Percentiles rank a stretch among this genome's conserved stretches.
These are phyloP conservation scores for Exophiala mesophila DNA, from an alignment of 2,329 filamentous ascomycete genomes.

Conservation along the genomic window DNA sequence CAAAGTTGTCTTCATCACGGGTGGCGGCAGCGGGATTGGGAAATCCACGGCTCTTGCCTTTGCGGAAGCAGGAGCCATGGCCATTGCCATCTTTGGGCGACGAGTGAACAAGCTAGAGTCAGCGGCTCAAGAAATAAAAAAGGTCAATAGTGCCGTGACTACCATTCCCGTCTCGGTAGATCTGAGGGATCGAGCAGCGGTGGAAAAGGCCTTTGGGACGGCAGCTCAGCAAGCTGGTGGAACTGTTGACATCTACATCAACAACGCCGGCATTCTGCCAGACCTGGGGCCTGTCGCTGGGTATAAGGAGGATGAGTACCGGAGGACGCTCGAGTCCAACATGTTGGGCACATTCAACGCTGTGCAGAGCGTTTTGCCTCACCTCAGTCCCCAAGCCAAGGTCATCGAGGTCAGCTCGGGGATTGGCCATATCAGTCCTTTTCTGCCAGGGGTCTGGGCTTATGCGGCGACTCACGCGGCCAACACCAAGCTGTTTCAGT, in stretches of 20 bases:
- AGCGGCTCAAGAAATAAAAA: constrained; percentile 15
- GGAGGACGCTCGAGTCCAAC: constrained; percentile 13
- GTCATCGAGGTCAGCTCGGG: constrained; percentile 12
- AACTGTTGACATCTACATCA: constrained; percentile 10
- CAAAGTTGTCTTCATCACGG: constrained; percentile 48
- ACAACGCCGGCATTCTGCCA: constrained; percentile 7
- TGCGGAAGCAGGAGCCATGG: constrained; percentile 49
- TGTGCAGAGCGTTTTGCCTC: constrained; percentile 9
- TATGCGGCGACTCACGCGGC: constrained; percentile 43
- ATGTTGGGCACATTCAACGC: constrained; percentile 10
- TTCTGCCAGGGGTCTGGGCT: constrained; percentile 8
- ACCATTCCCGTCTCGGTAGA: constrained; percentile 3
- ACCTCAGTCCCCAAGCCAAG: constrained; percentile 7
- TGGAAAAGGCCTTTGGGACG: constrained; percentile 6
- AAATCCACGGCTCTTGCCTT: constrained; percentile 51
- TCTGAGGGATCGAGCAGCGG: constrained; percentile 7
- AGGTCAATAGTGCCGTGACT: constrained; percentile 5
- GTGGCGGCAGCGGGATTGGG: constrained; percentile 53
- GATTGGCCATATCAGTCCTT: constrained; percentile 12
- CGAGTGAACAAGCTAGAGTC: constrained; percentile 10
- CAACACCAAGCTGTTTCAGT: constrained; percentile 39
- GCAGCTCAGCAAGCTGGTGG: constrained; percentile 3
- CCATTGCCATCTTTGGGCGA: constrained; percentile 52
- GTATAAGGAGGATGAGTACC: constrained; percentile 8
- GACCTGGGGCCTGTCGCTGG: neutral